Evolutionary conservation across 768 basidiomycete species (phyloP).

Genomic region (Erythrobasidium yunnanense): DNA sequence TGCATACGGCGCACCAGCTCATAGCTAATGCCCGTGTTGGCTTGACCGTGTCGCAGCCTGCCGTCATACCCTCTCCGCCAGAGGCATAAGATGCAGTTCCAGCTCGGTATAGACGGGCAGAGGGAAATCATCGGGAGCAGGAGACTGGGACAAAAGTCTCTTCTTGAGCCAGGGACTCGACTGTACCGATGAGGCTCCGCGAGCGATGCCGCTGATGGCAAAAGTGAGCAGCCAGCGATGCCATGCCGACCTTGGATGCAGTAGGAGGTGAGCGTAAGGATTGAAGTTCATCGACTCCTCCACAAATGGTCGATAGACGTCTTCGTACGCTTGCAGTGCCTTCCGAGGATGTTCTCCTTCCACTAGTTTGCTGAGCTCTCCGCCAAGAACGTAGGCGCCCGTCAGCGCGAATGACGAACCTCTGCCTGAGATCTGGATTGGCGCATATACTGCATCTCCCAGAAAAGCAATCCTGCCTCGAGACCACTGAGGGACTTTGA

Average conservation of each 20-base stretch:
- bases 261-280: neutral
- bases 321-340: constrained; percentile 33
- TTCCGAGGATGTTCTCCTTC: neutral
- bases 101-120: neutral
- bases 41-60: no score
- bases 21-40: no score
- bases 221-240: neutral
- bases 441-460: constrained; percentile 37
- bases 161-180: neutral
- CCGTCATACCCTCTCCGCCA: no score
- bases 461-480: constrained; percentile 32
- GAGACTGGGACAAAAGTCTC: neutral
- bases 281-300: constrained; percentile 14
- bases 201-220: neutral
- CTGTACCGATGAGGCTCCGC: neutral
- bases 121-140: neutral
- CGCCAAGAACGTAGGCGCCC: constrained; percentile 38
- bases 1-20: no score
- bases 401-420: constrained; percentile 35
- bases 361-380: constrained; percentile 32
- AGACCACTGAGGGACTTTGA: constrained; percentile 28
- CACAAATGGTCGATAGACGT: constrained; percentile 21
- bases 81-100: no score
- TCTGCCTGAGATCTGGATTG: constrained; percentile 35
- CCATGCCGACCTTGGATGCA: no score